phyloP scores from a whole-genome alignment of 352 stramenopile genomes.

The Albugo laibachii region DNA sequence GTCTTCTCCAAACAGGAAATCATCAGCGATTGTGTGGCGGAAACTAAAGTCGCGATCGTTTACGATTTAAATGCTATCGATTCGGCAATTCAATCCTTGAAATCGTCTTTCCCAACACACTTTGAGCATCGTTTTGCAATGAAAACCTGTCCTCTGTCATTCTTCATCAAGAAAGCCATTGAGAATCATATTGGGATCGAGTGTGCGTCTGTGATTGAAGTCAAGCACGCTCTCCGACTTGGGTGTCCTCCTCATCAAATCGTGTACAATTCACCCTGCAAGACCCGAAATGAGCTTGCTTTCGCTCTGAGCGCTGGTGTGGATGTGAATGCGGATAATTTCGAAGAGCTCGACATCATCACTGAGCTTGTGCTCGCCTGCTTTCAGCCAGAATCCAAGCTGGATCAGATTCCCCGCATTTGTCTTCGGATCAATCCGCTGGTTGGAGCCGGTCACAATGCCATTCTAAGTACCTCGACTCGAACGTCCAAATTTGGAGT shows the following conservation, averaged over 20 bases:
- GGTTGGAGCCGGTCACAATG: slow-evolving; percentile 75
- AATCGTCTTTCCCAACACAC: slow-evolving; percentile 63
- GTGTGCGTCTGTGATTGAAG: slow-evolving; percentile 65
- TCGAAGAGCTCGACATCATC: slow-evolving; percentile 71
- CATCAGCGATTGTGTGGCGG: too few species aligned
- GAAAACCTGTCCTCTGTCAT: slow-evolving; percentile 77
- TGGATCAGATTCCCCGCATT: slow-evolving; percentile 35
- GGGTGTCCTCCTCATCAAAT: slow-evolving; percentile 49
- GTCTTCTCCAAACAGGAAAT: slow-evolving; percentile 8
- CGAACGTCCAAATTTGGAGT: slow-evolving; percentile 84
- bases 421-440: slow-evolving; percentile 85
- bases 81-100: slow-evolving; percentile 56
- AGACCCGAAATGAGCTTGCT: slow-evolving; percentile 68
- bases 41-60: slow-evolving; percentile 37
- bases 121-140: slow-evolving; percentile 80
- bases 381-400: slow-evolving; percentile 65
- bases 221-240: slow-evolving; percentile 55
- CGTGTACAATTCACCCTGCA: slow-evolving; percentile 86
- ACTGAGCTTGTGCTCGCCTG: slow-evolving; percentile 67
- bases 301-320: slow-evolving; percentile 59
- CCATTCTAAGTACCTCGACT: slow-evolving; percentile 69
- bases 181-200: slow-evolving; percentile 41
- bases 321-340: slow-evolving; percentile 86
- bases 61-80: slow-evolving; percentile 78
- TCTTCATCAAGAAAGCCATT: slow-evolving; percentile 54